phyloP scores from a whole-genome alignment of 148 eudicot genomes.

The Salicornia ramosissima region DNA sequence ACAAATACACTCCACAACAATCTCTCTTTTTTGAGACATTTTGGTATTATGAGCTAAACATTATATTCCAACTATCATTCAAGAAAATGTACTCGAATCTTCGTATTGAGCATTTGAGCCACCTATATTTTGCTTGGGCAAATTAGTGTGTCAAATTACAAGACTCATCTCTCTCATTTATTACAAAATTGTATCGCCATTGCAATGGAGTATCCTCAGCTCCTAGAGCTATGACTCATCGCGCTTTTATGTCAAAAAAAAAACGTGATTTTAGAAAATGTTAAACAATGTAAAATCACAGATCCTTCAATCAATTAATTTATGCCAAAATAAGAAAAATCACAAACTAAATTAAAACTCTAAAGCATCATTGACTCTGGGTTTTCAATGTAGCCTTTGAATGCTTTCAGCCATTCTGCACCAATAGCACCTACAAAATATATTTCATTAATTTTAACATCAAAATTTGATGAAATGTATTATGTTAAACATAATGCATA shows the following conservation, averaged over 20 bases:
- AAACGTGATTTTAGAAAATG: constrained; percentile 14
- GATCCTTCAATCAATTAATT: constrained; percentile 10
- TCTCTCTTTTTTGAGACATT: background rate
- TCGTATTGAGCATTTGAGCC: background rate
- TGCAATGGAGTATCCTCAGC: constrained; percentile 1
- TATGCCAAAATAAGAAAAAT: constrained; percentile 3
- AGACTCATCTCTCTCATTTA: constrained; percentile 17
- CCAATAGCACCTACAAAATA: constrained; percentile 74
- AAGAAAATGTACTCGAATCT: background rate
- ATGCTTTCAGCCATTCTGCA: constrained; percentile 97
- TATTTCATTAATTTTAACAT: background rate
- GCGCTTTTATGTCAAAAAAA: constrained; percentile 15
- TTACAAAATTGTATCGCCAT: constrained; percentile 25
- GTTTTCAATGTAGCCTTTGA: constrained; percentile 92
- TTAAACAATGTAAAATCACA: constrained; percentile 2
- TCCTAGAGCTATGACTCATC: constrained; percentile 7
- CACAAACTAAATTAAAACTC: constrained; percentile 1
- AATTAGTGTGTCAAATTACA: constrained; percentile 5
- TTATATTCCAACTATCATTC: background rate
- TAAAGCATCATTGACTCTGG: constrained; percentile 93
- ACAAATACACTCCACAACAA: no score
- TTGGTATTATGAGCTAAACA: background rate
- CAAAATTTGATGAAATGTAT: background rate
- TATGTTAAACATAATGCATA: background rate
- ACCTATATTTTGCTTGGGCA: constrained; percentile 4